Conservation (phyloP, 371 early-diverging fungal species). For the Mucor lusitanicus region DNA sequence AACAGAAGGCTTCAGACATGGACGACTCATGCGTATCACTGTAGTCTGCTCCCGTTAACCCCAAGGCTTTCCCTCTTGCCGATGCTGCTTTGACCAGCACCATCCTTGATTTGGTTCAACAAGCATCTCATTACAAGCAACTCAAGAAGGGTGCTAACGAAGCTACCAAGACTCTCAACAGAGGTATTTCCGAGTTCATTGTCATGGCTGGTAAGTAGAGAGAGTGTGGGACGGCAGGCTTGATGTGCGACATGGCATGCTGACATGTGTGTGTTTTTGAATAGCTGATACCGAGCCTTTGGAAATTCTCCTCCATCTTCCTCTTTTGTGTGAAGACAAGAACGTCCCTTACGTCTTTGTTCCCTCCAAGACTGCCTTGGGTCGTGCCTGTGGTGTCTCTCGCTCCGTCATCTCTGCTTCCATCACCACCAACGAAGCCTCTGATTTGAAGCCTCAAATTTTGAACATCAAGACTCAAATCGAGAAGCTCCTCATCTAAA, state of each 20-base stretch:
- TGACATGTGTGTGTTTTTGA: neutral
- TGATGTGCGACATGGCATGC: too few relatives aligned
- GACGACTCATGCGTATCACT: neutral
- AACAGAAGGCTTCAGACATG: neutral
- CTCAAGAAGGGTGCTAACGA: constrained; percentile 99
- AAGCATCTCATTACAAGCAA: constrained; percentile 98
- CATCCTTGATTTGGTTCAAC: constrained; percentile 95
- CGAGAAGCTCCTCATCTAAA: constrained; percentile 88
- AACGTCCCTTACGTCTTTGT: constrained; percentile 99
- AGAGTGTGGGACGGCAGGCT: too few relatives aligned
- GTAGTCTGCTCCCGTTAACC: constrained; percentile 52
- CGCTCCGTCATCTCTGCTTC: constrained; percentile 94
- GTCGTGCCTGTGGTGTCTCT: constrained; percentile 98
- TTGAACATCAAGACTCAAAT: constrained; percentile 88
- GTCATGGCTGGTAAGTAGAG: constrained; percentile 83
- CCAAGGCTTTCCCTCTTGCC: constrained; percentile 93
- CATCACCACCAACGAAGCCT: constrained; percentile 96
- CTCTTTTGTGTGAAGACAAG: constrained; percentile 99
- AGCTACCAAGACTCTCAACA: constrained; percentile 99
- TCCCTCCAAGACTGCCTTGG: constrained; percentile 95
- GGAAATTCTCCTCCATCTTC: constrained; percentile 96
- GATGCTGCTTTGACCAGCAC: constrained; percentile 89
- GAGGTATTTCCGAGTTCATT: constrained; percentile 98
- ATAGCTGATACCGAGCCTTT: constrained; percentile 96
- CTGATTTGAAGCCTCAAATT: constrained; percentile 93